Evolutionary conservation across 148 eudicot genomes (phyloP), one percentile per base, ranked within the genome.

Genomic region (Oxyria digyna): DNA sequence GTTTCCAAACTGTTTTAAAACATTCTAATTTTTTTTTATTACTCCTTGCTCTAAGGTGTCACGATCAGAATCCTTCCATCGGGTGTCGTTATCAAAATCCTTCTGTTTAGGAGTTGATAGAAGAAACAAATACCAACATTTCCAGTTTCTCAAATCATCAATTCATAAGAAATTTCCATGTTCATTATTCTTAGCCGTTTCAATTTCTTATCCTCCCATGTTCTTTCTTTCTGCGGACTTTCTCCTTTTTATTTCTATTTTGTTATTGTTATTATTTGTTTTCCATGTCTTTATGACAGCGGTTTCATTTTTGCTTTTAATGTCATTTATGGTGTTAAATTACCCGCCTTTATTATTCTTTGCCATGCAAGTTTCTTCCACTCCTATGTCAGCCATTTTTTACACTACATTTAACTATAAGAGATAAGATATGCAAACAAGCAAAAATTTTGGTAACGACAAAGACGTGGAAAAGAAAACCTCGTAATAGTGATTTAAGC

Each of bases 401-500:
- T n/a, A n/a, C n/a, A n/a, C n/a, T n/a, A n/a, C n/a, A n/a, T n/a
- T n/a, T n/a, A n/a, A n/a, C 1, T 15, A 59, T 59, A 59, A 6
- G 37, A 13, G 3, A 13, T 33, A 29, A 59, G 15, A 27, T 13
- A 12, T 57, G 33, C 33, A 55, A 55, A 26, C 33, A 55, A 24
- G 31, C 32, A 49, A 49, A 18, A 12, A 49, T 49, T 23, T 55
- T 23, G 35, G 29, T 27, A 59, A 27, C 8, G 29, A 27, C 38
- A 29, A 59, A 31, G 65, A 59, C 37, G 0, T 52, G 24, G 20
- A 20, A 33, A 31, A 26, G 45, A 49, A 68, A 82, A 94, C 98
- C 98, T 94, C 98, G 62, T 94, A 94, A 73, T 83, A 80, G 75
- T 88, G 84, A 77, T 84, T 78, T 71, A 94, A 71, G 83, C 81